Evolutionary conservation across 352 stramenopile genomes (phyloP).

Genomic region (Phytophthora idaei): DNA sequence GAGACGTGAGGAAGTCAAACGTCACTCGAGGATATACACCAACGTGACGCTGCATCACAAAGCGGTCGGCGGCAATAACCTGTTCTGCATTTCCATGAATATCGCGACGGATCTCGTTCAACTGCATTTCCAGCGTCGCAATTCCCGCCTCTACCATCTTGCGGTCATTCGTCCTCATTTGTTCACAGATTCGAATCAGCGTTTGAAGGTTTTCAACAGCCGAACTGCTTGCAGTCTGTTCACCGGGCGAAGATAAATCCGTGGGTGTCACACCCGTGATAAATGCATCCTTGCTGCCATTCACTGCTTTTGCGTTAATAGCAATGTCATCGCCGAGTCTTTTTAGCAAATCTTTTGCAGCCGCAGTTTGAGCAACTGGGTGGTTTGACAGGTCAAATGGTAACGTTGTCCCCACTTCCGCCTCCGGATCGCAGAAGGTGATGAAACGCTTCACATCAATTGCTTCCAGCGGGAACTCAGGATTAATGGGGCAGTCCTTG

Average conservation of each 20-base stretch:
- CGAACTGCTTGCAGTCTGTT: slow-evolving; percentile 8
- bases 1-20: slow-evolving; percentile 82
- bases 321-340: slow-evolving; percentile 93
- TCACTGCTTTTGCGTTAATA: slow-evolving; percentile 77
- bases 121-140: slow-evolving; percentile 44
- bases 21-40: slow-evolving; percentile 64
- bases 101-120: slow-evolving; percentile 56
- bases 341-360: slow-evolving; percentile 94
- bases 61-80: slow-evolving; percentile 39
- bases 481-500: slow-evolving; percentile 51
- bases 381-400: slow-evolving; percentile 94
- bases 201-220: slow-evolving; percentile 46
- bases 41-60: slow-evolving; percentile 64
- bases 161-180: slow-evolving; percentile 59
- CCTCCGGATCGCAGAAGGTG: slow-evolving; percentile 75
- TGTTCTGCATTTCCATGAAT: slow-evolving; percentile 32
- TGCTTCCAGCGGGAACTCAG: slow-evolving; percentile 73
- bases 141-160: slow-evolving; percentile 60
- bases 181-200: slow-evolving; percentile 58
- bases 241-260: slow-evolving; percentile 37
- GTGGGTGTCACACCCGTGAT: slow-evolving; percentile 64
- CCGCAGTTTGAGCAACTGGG: slow-evolving; percentile 90
- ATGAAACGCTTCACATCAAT: slow-evolving; percentile 77
- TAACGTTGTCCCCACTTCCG: slow-evolving; percentile 52
- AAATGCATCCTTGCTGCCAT: slow-evolving; percentile 79